Conservation (phyloP, 768 basidiomycete species). For the Fomitopsis pulvina region DNA sequence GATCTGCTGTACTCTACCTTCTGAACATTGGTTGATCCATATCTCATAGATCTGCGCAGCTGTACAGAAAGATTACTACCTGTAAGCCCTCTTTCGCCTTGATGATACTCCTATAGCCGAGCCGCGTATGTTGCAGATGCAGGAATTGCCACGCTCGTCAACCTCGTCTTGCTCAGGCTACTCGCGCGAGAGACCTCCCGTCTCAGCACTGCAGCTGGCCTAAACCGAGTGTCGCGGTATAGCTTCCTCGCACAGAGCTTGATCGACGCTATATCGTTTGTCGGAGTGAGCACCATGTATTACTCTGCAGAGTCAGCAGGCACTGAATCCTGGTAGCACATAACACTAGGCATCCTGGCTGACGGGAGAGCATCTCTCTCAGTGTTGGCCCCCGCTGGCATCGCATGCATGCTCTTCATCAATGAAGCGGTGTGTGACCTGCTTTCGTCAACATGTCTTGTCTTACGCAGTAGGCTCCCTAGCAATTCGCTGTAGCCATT, state of each 20-base stretch:
- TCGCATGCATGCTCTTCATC: constrained; percentile 73
- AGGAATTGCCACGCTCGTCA: constrained; percentile 56
- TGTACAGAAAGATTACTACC: constrained; percentile 39
- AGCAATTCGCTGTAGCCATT: constrained; percentile 84
- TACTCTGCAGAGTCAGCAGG: not conserved
- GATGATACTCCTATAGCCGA: not conserved
- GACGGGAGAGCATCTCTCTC: constrained; percentile 79
- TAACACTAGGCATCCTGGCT: constrained; percentile 81
- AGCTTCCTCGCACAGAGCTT: constrained; percentile 74
- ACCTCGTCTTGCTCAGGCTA: constrained; percentile 59
- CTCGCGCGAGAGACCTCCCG: constrained; percentile 69
- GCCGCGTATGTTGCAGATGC: constrained; percentile 46
- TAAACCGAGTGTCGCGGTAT: constrained; percentile 79
- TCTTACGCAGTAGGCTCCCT: not conserved
- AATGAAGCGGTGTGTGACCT: constrained; percentile 68
- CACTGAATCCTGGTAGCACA: constrained; percentile 37
- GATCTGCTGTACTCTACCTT: not conserved
- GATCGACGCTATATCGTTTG: constrained; percentile 80
- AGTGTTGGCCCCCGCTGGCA: constrained; percentile 76
- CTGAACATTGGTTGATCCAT: not conserved
- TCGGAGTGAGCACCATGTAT: constrained; percentile 38
- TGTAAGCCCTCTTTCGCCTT: constrained; percentile 27
- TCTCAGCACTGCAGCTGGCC: constrained; percentile 71
- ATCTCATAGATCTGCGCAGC: constrained; percentile 22
- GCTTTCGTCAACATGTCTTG: not conserved